Percentiles rank a stretch among this genome's conserved stretches.
These are phyloP conservation scores for Clathrus columnatus DNA, from an alignment of 768 basidiomycete species.

Conservation along the genomic window DNA sequence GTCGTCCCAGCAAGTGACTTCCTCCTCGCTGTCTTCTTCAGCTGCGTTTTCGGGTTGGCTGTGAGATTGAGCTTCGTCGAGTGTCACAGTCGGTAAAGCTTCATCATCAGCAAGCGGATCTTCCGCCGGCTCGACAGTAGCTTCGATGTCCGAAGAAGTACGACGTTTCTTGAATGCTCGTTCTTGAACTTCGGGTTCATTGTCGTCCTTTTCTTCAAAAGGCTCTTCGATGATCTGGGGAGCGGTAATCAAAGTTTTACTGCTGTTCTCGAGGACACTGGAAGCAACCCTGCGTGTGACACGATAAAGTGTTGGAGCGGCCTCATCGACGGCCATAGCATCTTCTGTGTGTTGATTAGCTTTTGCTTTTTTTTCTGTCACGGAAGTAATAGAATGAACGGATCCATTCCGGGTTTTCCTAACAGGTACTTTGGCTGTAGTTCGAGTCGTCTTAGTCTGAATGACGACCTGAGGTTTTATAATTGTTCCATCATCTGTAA, in stretches of 20 bases:
- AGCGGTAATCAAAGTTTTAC: neutral
- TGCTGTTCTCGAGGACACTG: neutral
- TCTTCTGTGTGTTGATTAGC: constrained; percentile 34
- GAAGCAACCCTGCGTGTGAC: constrained; percentile 14
- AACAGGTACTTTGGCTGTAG: constrained; percentile 18
- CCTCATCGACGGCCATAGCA: constrained; percentile 36
- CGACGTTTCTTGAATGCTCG: constrained; percentile 68
- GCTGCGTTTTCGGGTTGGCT: constrained; percentile 41
- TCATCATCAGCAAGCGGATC: constrained; percentile 32
- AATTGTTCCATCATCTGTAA: constrained; percentile 11
- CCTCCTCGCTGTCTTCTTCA: constrained; percentile 48
- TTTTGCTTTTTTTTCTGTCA: constrained; percentile 8
- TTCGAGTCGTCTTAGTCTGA: neutral
- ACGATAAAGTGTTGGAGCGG: constrained; percentile 18
- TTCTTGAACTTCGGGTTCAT: constrained; percentile 19
- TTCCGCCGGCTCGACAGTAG: constrained; percentile 28
- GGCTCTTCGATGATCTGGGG: neutral
- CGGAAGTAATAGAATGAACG: constrained; percentile 10
- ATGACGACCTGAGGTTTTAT: constrained; percentile 27
- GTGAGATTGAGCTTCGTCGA: constrained; percentile 26
- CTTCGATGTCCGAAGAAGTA: constrained; percentile 46
- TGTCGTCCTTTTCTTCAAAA: constrained; percentile 9
- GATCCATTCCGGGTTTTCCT: constrained; percentile 45
- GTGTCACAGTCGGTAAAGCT: constrained; percentile 24
- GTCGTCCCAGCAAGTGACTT: constrained; percentile 63